Evolutionary conservation across 108 stramenopile genomes (phyloP).

Genomic region (Skeletonema potamos): DNA sequence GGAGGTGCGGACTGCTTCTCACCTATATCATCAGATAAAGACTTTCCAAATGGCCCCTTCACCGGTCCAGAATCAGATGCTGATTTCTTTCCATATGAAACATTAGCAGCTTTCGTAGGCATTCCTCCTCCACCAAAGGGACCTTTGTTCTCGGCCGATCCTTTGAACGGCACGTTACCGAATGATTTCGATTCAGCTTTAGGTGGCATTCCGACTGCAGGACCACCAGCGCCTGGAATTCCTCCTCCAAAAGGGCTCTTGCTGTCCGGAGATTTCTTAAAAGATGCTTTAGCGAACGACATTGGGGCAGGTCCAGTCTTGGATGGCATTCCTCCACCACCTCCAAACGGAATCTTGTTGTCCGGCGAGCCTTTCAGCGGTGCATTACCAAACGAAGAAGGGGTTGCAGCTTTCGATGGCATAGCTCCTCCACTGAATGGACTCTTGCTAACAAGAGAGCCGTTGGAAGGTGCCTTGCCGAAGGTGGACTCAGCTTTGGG

Average conservation of each 20-base stretch:
- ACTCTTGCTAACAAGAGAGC: neutral
- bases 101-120: neutral
- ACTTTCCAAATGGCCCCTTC: neutral
- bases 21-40: neutral
- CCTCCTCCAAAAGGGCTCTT: neutral
- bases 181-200: neutral
- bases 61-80: neutral
- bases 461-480: neutral
- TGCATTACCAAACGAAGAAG: neutral
- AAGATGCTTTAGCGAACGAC: neutral
- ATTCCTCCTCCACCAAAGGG: neutral
- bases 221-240: neutral
- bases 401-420: neutral
- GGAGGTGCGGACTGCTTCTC: neutral
- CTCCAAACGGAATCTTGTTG: neutral
- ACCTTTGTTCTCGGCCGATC: neutral
- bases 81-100: neutral
- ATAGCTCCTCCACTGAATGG: neutral
- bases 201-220: neutral
- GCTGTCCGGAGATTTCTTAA: neutral
- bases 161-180: neutral
- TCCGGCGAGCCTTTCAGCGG: neutral
- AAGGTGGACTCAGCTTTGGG: neutral
- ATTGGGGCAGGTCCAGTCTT: neutral
- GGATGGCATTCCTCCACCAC: neutral